Base-by-base conservation (phyloP, 495 filamentous ascomycete genomes). In the Aspergillus wentii region DNA sequence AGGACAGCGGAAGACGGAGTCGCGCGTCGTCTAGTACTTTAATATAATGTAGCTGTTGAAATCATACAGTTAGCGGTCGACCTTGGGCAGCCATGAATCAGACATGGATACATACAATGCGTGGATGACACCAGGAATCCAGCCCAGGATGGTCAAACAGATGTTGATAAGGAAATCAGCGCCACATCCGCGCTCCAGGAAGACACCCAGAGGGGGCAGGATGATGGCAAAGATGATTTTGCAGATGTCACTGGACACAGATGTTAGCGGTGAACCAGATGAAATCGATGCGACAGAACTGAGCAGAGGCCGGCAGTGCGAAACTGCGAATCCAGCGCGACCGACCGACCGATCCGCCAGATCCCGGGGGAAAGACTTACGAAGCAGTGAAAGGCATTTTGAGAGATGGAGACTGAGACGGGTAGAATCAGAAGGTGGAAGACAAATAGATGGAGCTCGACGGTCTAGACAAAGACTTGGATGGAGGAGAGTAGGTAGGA, bases 201-300 rank as follows among this genome's bases (percentile, higher is more conserved):
- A 94, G 58, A 94, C 90, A 62, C 88, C 87, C 22, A 94, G 72
- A 46, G 90, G 90, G 26, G 90, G 90, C 34, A 94, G 72, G 70
- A 94, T 65, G 69, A 94, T 71, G 68, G 87, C 84, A 58, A 90
- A 71, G 66, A 92, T 79, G 74, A 94, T 88, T 73, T 94, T 91
- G 83, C 81, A 82, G 74, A 91, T 86, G 59, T 94, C 87, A 64
- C 86, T 90, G 50, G 27, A 34, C 22, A 33, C n/a, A 19, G 13
- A 11, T 10, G 9, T 28, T 21, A 23, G 34, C 18, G 27, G 15
- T 13, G 19, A 30, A 27, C 22, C 23, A 20, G 37, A 34, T 17
- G 19, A 19, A n/a, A n/a, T n/a, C n/a, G n/a, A n/a, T n/a, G n/a
- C n/a, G n/a, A n/a, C n/a, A n/a, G n/a, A n/a, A n/a, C n/a, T n/a